Evolutionary conservation across 768 basidiomycete genomes (phyloP).

Genomic region (Amanita exitialis): DNA sequence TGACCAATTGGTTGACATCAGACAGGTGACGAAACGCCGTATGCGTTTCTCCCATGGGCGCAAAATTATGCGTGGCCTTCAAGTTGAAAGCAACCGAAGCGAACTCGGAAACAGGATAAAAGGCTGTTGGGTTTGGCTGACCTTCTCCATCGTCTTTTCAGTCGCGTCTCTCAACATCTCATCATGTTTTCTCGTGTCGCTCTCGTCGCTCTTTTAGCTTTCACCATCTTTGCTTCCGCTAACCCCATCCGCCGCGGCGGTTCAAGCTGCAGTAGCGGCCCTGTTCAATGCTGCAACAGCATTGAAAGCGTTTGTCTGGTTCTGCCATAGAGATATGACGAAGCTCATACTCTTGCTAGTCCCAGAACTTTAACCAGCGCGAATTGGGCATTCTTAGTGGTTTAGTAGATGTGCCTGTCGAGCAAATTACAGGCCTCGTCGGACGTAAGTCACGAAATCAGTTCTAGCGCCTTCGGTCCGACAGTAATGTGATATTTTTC

Average conservation of each 20-base stretch:
- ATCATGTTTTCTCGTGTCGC: background rate
- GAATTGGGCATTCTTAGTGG: too few relatives aligned
- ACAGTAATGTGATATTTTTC: too few relatives aligned
- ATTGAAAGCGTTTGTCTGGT: background rate
- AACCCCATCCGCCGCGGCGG: background rate
- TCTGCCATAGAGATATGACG: background rate
- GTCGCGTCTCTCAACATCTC: background rate
- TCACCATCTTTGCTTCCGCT: background rate
- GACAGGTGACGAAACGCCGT: background rate
- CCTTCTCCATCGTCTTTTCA: background rate
- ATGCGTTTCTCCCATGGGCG: too few relatives aligned
- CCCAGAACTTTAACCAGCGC: background rate
- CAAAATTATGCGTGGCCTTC: background rate
- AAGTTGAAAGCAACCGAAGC: background rate
- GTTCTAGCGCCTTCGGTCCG: too few relatives aligned
- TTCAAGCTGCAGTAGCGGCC: background rate
- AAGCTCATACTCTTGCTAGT: background rate
- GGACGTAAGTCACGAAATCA: too few relatives aligned
- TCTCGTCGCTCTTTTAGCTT: background rate
- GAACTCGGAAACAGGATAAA: background rate
- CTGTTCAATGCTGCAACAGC: background rate
- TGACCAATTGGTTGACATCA: too few relatives aligned
- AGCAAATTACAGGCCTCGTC: too few relatives aligned
- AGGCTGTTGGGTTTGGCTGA: background rate
- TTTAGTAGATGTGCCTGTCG: too few relatives aligned